Percentiles rank a stretch among this genome's conserved stretches.
Conservation (phyloP, 2,329 filamentous ascomycete species). For the Trichophyton verrucosum region DNA sequence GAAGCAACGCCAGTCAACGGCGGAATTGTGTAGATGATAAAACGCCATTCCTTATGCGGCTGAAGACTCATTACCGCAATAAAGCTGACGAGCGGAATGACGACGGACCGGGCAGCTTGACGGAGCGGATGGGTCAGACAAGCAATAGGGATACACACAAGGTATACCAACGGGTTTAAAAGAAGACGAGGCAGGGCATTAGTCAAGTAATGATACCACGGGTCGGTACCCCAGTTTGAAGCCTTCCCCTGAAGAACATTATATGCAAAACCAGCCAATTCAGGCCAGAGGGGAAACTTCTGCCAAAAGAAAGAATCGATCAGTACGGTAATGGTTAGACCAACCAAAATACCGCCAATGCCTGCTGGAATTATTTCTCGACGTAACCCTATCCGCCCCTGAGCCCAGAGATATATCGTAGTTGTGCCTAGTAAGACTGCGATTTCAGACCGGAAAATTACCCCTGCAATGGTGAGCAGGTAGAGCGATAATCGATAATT, state of each 20-base stretch:
- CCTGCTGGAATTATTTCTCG: constrained; percentile 52
- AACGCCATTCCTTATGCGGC: constrained; percentile 92
- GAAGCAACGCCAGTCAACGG: constrained; percentile 66
- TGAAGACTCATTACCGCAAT: constrained; percentile 71
- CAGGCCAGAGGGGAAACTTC: constrained; percentile 65
- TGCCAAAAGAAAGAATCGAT: constrained; percentile 95
- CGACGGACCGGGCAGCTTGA: constrained; percentile 39
- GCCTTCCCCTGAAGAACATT: constrained; percentile 78
- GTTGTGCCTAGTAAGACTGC: constrained; percentile 64
- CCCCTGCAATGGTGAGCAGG: constrained; percentile 64
- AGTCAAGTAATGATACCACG: constrained; percentile 75
- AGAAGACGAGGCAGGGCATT: constrained; percentile 72
- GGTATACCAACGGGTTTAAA: constrained; percentile 58
- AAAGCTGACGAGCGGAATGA: constrained; percentile 59
- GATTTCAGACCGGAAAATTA: constrained; percentile 81
- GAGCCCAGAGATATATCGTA: constrained; percentile 49
- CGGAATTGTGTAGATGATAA: constrained; percentile 81
- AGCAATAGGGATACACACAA: constrained; percentile 40
- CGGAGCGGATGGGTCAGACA: constrained; percentile 44
- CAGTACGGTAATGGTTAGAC: constrained; percentile 56
- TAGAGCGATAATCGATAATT: constrained; percentile 55
- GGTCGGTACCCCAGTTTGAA: constrained; percentile 74
- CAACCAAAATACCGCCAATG: constrained; percentile 49
- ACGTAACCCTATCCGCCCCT: constrained; percentile 42
- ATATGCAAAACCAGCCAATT: constrained; percentile 78